Conservation (phyloP, 768 basidiomycete species). For the Cantharellus cinnabarinus region DNA sequence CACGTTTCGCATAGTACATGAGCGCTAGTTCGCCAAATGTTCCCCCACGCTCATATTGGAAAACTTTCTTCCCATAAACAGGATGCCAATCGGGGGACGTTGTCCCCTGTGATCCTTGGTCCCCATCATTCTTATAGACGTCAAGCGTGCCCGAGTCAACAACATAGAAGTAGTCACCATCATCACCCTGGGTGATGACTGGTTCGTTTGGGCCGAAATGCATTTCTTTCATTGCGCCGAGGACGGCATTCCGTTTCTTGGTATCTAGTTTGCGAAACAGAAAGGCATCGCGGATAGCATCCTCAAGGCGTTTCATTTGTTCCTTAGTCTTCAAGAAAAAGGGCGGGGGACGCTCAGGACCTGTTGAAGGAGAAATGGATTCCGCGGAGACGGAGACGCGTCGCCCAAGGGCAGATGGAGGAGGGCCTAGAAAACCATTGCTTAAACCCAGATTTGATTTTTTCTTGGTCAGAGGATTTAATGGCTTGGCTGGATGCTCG, state of each 20-base stretch:
- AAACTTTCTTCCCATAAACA: conserved; percentile 61
- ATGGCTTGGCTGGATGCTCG: background rate
- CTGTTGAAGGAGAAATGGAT: conserved; percentile 68
- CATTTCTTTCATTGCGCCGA: conserved; percentile 90
- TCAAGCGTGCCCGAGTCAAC: conserved; percentile 70
- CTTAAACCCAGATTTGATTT: background rate
- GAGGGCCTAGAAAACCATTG: conserved; percentile 12
- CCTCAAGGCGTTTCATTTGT: conserved; percentile 72
- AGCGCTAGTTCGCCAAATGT: conserved; percentile 93
- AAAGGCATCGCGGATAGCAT: conserved; percentile 73
- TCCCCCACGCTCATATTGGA: conserved; percentile 62
- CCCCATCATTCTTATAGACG: conserved; percentile 11
- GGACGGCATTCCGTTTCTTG: conserved; percentile 80
- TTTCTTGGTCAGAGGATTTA: too few relatives aligned
- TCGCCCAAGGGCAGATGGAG: conserved; percentile 54
- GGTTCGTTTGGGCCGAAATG: conserved; percentile 50
- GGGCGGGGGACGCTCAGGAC: conserved; percentile 45
- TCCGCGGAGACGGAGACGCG: conserved; percentile 93
- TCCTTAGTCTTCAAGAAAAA: conserved; percentile 59
- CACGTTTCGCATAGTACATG: conserved; percentile 95
- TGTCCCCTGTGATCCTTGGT: conserved; percentile 18
- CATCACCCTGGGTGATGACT: conserved; percentile 93
- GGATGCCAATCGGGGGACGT: conserved; percentile 40
- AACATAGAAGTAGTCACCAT: conserved; percentile 94
- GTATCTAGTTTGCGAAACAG: conserved; percentile 93